Evolutionary conservation across 352 stramenopile genomes (phyloP).

Genomic region (Bremia lactucae): DNA sequence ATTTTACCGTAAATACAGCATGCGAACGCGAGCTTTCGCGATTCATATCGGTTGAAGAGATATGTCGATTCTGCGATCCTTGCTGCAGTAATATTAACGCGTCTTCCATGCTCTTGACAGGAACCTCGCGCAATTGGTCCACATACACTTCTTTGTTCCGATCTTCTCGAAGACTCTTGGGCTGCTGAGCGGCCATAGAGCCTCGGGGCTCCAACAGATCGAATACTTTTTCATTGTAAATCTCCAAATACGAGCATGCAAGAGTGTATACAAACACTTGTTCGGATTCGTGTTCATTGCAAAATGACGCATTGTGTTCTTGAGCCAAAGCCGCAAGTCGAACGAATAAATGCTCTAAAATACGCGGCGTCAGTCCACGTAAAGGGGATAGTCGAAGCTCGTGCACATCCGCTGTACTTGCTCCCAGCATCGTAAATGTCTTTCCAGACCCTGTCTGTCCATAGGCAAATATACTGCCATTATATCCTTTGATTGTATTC

Average conservation of each 20-base stretch:
- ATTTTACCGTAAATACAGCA: conserved; percentile 93
- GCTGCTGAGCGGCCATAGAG: conserved; percentile 29
- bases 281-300: conserved; percentile 19
- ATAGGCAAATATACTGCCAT: conserved; percentile 86
- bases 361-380: conserved; percentile 69
- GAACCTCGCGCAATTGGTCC: conserved; percentile 56
- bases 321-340: conserved; percentile 32
- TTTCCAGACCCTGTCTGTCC: conserved; percentile 84
- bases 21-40: conserved; percentile 92
- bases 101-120: conserved; percentile 49
- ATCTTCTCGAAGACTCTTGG: conserved; percentile 71
- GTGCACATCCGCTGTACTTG: conserved; percentile 19
- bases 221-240: conserved; percentile 88
- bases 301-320: conserved; percentile 31
- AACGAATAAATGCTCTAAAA: conserved; percentile 77
- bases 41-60: conserved; percentile 96
- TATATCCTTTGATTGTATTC: conserved; percentile 77
- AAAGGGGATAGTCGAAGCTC: conserved; percentile 39
- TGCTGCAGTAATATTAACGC: conserved; percentile 67
- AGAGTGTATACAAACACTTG: conserved; percentile 42
- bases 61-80: conserved; percentile 84
- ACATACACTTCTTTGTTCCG: conserved; percentile 72
- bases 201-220: conserved; percentile 66
- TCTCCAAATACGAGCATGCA: conserved; percentile 83
- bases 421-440: conserved; percentile 83